Evolutionary conservation across 768 basidiomycete species (phyloP), one percentile per base, ranked within the genome.

Genomic region (Pleurotus tuoliensis): DNA sequence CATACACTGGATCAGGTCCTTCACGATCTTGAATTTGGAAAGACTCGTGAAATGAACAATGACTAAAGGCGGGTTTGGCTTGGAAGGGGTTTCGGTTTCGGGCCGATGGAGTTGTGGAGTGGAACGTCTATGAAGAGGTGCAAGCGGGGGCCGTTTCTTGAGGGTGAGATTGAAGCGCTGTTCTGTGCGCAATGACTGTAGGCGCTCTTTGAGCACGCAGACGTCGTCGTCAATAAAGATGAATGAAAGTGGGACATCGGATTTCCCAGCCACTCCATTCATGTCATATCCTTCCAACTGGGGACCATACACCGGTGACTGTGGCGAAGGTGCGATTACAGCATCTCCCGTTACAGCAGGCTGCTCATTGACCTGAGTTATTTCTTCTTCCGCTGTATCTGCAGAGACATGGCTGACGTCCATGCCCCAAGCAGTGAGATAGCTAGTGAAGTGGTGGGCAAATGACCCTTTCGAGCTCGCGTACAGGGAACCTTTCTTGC

Each of bases 191-290:
- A 91, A 69, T 44, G 84, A 81, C 61, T 83, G 76, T 55, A 98
- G 75, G 37, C 89, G 83, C 44, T 87, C 84, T 44, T 87, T 85
- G 12, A 99, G 74, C 15, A 93, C 83, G 7, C 82, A 71, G 44
- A 97, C 81, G 66, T 98, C 89, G 65, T 99, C 96, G 67, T 99
- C 96, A 54, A 98, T 91, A 66, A 98, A 84, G 61, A 92, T 79
- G 66, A 98, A 92, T 1, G 84, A 79, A n/a, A 72, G 58, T 8
- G 67, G 60, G 24, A 37, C 16, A 22, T 18, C 38, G 12, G 1
- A 50, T 55, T 34, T 46, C 54, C 18, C 50, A n/a, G 7, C 20
- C 40, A 8, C 37, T 15, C 20, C 30, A 24, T 40, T 58, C 5
- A 18, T 45, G 25, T 39, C 39, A 5, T 53, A 53, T 41, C 51